Base-by-base conservation (phyloP, 805 yeast genomes). In the Lipomyces sp. region DNA sequence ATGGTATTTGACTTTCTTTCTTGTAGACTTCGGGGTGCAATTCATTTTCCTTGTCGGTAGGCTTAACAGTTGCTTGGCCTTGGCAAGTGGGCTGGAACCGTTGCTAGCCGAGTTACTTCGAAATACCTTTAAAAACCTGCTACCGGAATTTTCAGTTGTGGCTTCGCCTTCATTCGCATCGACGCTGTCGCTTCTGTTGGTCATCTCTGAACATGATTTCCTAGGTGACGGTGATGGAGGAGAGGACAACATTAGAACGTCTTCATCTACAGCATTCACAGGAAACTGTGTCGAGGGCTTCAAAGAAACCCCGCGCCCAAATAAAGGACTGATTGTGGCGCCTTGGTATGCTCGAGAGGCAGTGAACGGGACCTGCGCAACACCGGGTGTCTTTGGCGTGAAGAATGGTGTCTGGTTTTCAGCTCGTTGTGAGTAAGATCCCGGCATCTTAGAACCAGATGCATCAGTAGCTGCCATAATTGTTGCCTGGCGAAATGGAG, bases 221-320 rank as follows among this genome's bases (percentile, higher is more conserved):
- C 35, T 57, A 8, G 66, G 53, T 13, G 45, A 32, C 32, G 53
- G 59, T 18, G 65, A 35, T 4, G 66, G 61, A 29, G 66, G 55
- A 8, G 68, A 53, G 18, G 62, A 59, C 15, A 64, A 59, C 65
- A 64, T 62, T n/a, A 56, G 64, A 29, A 62, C 68, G 45, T 67
- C 68, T 30, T 64, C 69, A 45, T 67, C 66, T 32, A 35, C 24
- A 45, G 39, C 32, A n/a, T 55, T 53, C 45, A 39, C 18, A 6
- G 63, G 11, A 4, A 32, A 62, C 30, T 32, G 58, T 24, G 29
- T n/a, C 6, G 37, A 30, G 35, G 53, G 7, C 29, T 34, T 55
- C 42, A 4, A 15, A 7, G 15, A 18, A 18, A 15, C n/a, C 30
- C 35, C 34, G 11, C 61, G 61, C 11, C 29, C 63, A n/a, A 18